Base-by-base conservation (phyloP, 805 yeast species). In the Candida corydali region DNA sequence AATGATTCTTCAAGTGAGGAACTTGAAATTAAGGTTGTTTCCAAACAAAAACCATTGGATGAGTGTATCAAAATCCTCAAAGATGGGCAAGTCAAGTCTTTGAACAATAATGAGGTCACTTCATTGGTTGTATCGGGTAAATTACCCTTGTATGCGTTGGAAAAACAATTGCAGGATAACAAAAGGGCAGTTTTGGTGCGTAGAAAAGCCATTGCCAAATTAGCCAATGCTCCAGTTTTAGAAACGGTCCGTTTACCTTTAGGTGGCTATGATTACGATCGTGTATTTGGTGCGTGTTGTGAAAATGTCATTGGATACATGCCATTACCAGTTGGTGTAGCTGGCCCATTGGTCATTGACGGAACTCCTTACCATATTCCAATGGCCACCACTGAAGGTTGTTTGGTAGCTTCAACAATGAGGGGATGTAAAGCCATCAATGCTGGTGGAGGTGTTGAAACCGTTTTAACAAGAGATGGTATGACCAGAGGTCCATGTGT, bases 401-500 rank as follows among this genome's bases (percentile, higher is more conserved):
- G 98, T 65, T 73, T 93, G 40, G 97, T 93, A 47, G 99, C 99
- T 3, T 88, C 97, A 14, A 83, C 98, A 10, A 91, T 87, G 95
- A 84, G 99, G 64, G 99, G 99, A 47, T 93, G 98, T 70, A 93
- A 93, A 59, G 98, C 98, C 18, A 84, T 93, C 47, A 93, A 93
- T 59, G 80, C 91, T 5, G 98, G 98, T 42, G 97, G 98, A 35
- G 99, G 99, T 61, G 95, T 85, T 19, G 69, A 76, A 34, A 86
- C 98, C 20, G 95, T 91, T 17, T 73, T 93, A 48, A 86, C 96
- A 10, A 84, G 80, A 49, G 99, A 93, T 58, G 97, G 98, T 61
- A 93, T 93, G 99, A 89, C 98, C 12, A 84, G 99, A 69, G 99
- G 98, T 26, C 99, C 99, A 29, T 88, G 96, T 75, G 96, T 93